Evolutionary conservation across 495 filamentous ascomycete genomes (phyloP).

Genomic region (Trichoderma erinaceum): DNA sequence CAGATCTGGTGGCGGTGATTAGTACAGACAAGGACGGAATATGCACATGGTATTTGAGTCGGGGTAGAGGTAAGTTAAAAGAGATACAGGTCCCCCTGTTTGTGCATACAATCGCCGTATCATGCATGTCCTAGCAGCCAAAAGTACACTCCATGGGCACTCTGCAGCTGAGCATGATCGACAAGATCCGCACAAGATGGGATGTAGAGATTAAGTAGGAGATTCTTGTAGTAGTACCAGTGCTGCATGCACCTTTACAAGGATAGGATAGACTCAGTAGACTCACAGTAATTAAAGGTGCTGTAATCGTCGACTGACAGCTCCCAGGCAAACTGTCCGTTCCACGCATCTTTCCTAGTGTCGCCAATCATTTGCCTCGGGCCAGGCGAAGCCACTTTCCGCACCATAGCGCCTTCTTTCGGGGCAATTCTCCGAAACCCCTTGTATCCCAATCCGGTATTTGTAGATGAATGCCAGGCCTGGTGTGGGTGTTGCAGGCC

Average conservation of each 20-base stretch:
- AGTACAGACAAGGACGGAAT: background rate
- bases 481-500: background rate
- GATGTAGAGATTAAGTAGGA: too few relatives aligned
- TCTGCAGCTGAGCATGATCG: too few relatives aligned
- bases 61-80: background rate
- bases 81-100: too few relatives aligned
- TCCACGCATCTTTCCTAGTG: background rate
- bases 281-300: background rate
- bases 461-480: background rate
- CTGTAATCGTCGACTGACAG: background rate
- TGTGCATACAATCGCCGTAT: too few relatives aligned
- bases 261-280: too few relatives aligned
- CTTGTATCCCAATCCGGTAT: background rate
- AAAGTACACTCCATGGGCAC: too few relatives aligned
- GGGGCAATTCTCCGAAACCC: constrained; percentile 3
- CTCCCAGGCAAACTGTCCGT: background rate
- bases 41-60: background rate
- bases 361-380: constrained; percentile 7
- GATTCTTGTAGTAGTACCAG: too few relatives aligned
- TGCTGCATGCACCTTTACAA: too few relatives aligned
- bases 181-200: too few relatives aligned
- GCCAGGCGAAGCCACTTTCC: background rate
- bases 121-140: too few relatives aligned
- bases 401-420: background rate
- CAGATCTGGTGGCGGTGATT: background rate